Evolutionary conservation across 1,284 basidiomycete genomes (phyloP).

Genomic region (Marasmius fiardii): DNA sequence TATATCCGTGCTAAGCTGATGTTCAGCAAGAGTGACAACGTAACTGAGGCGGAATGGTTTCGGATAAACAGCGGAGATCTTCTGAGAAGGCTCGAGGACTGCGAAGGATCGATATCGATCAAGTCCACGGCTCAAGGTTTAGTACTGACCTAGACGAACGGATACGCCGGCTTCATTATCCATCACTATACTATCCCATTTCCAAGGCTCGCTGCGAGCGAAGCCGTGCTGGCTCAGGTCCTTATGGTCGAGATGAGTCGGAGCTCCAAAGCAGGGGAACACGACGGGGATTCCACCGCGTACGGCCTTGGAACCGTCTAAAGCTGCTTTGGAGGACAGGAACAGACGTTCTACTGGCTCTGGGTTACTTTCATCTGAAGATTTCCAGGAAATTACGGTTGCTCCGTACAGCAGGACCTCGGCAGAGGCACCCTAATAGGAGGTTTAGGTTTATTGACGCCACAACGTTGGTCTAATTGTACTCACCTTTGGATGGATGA

Average conservation of each 20-base stretch:
- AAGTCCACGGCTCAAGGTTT: background rate
- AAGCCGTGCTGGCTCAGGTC: constrained; percentile 83
- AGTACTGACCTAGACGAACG: constrained; percentile 6
- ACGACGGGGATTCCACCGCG: constrained; percentile 85
- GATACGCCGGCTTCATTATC: constrained; percentile 48
- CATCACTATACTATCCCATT: constrained; percentile 58
- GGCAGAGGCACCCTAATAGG: constrained; percentile 59
- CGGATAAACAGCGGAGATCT: constrained; percentile 56
- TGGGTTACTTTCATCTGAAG: constrained; percentile 32
- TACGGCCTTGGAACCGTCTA: constrained; percentile 69
- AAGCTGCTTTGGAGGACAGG: constrained; percentile 67
- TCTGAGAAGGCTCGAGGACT: constrained; percentile 63
- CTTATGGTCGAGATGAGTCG: constrained; percentile 68
- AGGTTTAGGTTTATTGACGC: constrained; percentile 4
- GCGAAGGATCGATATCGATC: background rate
- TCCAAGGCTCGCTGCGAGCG: constrained; percentile 73
- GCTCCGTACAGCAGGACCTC: constrained; percentile 81
- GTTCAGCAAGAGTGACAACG: constrained; percentile 72
- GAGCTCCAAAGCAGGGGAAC: constrained; percentile 85
- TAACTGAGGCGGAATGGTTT: constrained; percentile 70
- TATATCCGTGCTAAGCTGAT: constrained; percentile 75
- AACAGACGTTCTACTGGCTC: constrained; percentile 68
- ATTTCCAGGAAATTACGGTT: constrained; percentile 78
- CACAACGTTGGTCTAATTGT: background rate
- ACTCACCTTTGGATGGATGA: constrained; percentile 52